Evolutionary conservation across 768 basidiomycete species (phyloP), one percentile per base, ranked within the genome.

Genomic region (Serendipita sp.): DNA sequence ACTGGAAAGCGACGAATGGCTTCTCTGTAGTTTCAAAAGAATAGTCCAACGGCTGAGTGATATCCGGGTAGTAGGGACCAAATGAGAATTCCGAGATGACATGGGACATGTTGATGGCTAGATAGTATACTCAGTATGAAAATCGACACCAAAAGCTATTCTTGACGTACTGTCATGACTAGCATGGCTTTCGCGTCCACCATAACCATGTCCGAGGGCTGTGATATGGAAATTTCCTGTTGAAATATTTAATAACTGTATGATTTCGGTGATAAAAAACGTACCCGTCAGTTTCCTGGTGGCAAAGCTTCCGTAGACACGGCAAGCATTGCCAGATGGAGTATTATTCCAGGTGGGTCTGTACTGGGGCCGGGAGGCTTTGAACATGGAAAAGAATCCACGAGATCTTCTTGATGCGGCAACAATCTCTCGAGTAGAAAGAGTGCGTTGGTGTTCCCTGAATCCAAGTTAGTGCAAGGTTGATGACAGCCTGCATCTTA

Each of bases 51-150:
- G 95, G 95, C 72, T 99, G 95, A 0, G 83, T 81, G 60, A 99
- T 98, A 48, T 92, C 87, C 2, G 95, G 95, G 78, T 96, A 97
- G 76, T 87, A 85, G 1, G 93, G 89, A 0, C 95, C 95, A 67
- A 98, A 98, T 0, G 93, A 96, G 72, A 97, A 96, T 73, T 99
- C 95, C 62, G 86, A 86, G 70, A 98, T 93, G 67, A 96, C 84
- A 76, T 98, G 95, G 2, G 91, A 92, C 40, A 99, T 80, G 71
- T 99, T 99, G 91, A 97, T 93, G 68, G 85, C 92, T 95, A 40
- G 40, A 1, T 40, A 40, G 40, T 40, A 66, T 13, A 1, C 1
- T 10, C 1, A 29, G 50, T 11, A 8, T 8, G 18, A 60, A 53
- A 8, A 55, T 0, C 55, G 44, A 34, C 4, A 15, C 11, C n/a